Evolutionary conservation across 202 grass and related monocot genomes (phyloP), one percentile per base, ranked within the genome.

Genomic region (Schoenoplectus triqueter): DNA sequence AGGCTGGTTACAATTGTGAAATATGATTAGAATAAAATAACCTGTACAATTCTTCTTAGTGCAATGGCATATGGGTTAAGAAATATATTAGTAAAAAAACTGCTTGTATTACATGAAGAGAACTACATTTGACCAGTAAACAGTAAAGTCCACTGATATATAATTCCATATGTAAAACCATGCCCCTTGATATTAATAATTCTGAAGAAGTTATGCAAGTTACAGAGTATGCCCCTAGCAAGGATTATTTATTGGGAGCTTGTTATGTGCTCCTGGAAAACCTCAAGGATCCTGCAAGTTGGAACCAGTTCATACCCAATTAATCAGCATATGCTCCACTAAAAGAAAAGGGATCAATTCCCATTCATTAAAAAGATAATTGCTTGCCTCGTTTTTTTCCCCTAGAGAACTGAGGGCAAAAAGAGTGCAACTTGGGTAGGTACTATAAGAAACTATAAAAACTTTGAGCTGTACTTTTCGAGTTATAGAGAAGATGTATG

Each of bases 21-120:
- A 61, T 61, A 79, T 61, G 7, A 79, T 79, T 45, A 60, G 13
- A 77, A 55, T 19, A 61, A 21, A 69, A 19, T 61, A 79, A 45
- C 31, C 52, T 39, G 19, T 5, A 55, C 50, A 40, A 5, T 56
- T 18, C 22, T 78, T 60, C 39, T 79, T 14, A 61, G 75, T 78
- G 20, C 40, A 59, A 6, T 42, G 52, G 7, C 52, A 78, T 59
- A 59, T 14, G 13, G 22, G 8, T 42, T 59, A 17, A 60, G 6
- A 11, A 56, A 78, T 59, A 57, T 8, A 78, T 42, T 10, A 59
- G 13, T 57, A 3, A 59, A 11, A 77, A 40, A 59, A 77, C 6
- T 61, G 75, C 60, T 42, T 59, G 59, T 7, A 59, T 11, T 59
- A 78, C 42, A 4, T 57, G 22, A 57, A 41, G 6, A 61, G 14